Conservation (phyloP, 306 rosid species). For the Psophocarpus tetragonolobus region DNA sequence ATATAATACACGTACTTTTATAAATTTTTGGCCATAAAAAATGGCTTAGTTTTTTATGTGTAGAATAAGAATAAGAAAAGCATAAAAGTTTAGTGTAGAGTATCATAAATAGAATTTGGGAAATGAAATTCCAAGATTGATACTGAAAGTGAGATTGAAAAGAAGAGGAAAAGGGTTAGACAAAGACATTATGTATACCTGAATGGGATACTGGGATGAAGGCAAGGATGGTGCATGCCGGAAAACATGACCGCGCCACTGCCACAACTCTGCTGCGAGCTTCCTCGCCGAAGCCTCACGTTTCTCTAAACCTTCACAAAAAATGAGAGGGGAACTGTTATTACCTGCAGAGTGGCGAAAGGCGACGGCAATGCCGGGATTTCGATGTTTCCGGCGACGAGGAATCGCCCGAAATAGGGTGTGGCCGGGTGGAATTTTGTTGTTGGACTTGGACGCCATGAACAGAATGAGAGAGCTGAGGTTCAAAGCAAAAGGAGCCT, state of each 20-base stretch:
- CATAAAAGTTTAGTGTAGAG: no score
- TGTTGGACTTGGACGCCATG: background rate
- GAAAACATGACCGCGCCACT: background rate
- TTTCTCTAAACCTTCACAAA: background rate
- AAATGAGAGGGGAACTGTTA: slow-evolving; percentile 13
- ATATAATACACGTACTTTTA: no score
- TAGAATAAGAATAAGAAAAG: no score
- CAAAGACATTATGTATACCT: slow-evolving; percentile 32
- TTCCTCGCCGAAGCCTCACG: slow-evolving; percentile 50
- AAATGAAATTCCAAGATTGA: no score
- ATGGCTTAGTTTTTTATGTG: no score
- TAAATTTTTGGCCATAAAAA: no score
- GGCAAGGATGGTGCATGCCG: background rate
- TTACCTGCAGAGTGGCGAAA: background rate
- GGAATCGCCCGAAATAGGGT: slow-evolving; percentile 10
- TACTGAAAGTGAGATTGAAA: background rate
- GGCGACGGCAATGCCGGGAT: background rate
- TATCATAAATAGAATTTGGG: no score
- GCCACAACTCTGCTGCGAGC: slow-evolving; percentile 72
- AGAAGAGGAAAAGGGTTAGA: background rate
- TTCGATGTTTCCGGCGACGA: slow-evolving; percentile 32
- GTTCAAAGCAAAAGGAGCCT: background rate
- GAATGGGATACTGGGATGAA: background rate
- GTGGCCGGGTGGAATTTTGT: background rate
- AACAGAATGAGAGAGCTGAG: background rate